Evolutionary conservation across 2,329 filamentous ascomycete species (phyloP).

Genomic region (Xylaria sp.): DNA sequence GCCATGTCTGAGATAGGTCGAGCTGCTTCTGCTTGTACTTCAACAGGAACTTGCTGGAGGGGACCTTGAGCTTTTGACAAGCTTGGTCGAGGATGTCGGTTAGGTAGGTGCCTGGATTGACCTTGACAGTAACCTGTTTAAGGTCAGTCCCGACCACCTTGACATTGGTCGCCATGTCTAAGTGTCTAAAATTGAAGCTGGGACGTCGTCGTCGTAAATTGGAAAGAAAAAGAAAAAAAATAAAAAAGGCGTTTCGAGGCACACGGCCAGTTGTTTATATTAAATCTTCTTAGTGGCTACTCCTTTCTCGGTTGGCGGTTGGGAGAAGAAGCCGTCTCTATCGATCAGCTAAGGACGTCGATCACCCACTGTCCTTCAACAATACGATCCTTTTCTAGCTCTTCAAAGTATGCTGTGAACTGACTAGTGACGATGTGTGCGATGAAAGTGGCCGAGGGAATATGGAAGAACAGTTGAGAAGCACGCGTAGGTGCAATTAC

Average conservation of each 20-base stretch:
- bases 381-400: not conserved
- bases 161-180: conserved; percentile 79
- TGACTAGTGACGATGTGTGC: not conserved
- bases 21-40: conserved; percentile 89
- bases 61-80: conserved; percentile 77
- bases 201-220: not conserved
- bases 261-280: not conserved
- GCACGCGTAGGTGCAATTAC: conserved; percentile 12
- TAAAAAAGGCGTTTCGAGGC: not conserved
- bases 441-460: conserved; percentile 8
- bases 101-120: conserved; percentile 77
- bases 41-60: conserved; percentile 73
- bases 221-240: not conserved
- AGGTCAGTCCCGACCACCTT: conserved; percentile 83
- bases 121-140: conserved; percentile 79
- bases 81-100: conserved; percentile 87
- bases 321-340: not conserved
- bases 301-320: too few species aligned
- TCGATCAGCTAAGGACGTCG: not conserved
- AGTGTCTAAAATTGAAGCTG: not conserved
- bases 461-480: conserved; percentile 13
- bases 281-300: too few species aligned
- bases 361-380: too few species aligned
- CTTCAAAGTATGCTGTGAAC: not conserved
- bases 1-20: conserved; percentile 82